A percentile compares a stretch with the other conserved stretches of the same genome.
phyloP scores from a whole-genome alignment of 345 rosid genomes.

The Erysimum cheiranthoides region DNA sequence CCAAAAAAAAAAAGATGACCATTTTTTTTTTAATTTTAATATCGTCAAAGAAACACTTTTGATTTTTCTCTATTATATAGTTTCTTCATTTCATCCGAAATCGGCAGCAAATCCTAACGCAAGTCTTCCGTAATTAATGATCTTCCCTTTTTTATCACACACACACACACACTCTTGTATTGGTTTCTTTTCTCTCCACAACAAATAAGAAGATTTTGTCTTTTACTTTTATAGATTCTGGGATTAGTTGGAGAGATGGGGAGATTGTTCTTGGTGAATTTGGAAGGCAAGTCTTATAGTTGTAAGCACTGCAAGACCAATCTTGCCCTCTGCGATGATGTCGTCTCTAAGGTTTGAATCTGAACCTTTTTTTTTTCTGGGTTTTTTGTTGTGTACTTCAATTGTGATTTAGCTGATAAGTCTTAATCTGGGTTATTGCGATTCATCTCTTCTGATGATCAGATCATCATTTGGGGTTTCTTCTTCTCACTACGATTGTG shows the following conservation, averaged over 20 bases:
- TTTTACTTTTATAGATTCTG: conserved; percentile 1
- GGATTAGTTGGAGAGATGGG: conserved; percentile 54
- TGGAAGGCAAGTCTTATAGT: conserved; percentile 65
- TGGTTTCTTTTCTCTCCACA: not conserved
- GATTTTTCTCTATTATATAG: conserved; percentile 15
- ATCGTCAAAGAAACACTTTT: conserved; percentile 21
- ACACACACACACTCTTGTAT: conserved; percentile 1
- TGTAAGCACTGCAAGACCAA: conserved; percentile 77
- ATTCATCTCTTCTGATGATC: conserved; percentile 21
- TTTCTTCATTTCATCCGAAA: not conserved
- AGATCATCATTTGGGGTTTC: not conserved
- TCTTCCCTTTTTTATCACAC: conserved; percentile 16
- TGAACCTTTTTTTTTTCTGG: not conserved
- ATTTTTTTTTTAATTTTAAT: not conserved
- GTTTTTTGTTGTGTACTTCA: not conserved
- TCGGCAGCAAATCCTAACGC: conserved; percentile 11
- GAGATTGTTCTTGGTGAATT: conserved; percentile 64
- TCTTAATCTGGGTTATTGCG: conserved; percentile 36
- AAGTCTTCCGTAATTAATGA: conserved; percentile 22
- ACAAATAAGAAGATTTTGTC: not conserved
- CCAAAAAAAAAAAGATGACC: conserved; percentile 1
- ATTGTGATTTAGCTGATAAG: conserved; percentile 5
- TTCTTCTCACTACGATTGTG: not conserved
- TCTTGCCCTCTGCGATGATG: conserved; percentile 62
- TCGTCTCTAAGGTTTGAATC: conserved; percentile 69